Evolutionary conservation across 345 rosid genomes (phyloP), one percentile per base, ranked within the genome.

Genomic region (Salix purpurea): DNA sequence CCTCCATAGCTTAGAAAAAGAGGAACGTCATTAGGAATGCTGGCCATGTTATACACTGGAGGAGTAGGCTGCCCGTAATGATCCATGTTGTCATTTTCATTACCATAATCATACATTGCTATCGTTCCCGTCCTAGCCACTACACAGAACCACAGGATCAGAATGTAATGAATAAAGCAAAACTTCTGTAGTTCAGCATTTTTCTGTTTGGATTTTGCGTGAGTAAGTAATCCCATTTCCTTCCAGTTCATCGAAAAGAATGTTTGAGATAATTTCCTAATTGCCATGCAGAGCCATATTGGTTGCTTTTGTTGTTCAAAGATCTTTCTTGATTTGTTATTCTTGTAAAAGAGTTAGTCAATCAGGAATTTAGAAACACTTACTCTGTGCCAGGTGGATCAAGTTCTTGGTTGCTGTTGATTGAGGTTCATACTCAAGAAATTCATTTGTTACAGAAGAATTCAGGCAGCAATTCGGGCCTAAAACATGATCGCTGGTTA

Each of bases 61-160:
- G 92, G 92, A 48, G 84, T 83, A 16, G 88, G 76, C 70, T 86
- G 86, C 48, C 79, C 78, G 65, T 89, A 89, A 68, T 81, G 88
- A 48, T 81, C 83, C 85, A 76, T 83, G 84, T 89, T 87, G 13
- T 73, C 81, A 4, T 67, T 80, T 65, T 65, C 74, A 60, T 73
- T 77, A 0, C 85, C 88, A 16, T 87, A 89, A 40, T 89, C 86
- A 36, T 79, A 89, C 89, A 54, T 89, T n/a, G 77, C 65, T 58
- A 89, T 69, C 24, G 30, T 84, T 26, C 90, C 92, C 7, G 70
- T 80, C 72, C 89, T 86, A 52, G 76, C 65, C 88, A 85, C 90
- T 87, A 74, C 36, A 21, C 18, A 32, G 37, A 19, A 44, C 42
- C 9, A 46, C 40, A 32, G 28, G 32, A 60, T n/a, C 36, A 60